Base-by-base conservation (phyloP, 106 monocot species). In the Allium sativum region DNA sequence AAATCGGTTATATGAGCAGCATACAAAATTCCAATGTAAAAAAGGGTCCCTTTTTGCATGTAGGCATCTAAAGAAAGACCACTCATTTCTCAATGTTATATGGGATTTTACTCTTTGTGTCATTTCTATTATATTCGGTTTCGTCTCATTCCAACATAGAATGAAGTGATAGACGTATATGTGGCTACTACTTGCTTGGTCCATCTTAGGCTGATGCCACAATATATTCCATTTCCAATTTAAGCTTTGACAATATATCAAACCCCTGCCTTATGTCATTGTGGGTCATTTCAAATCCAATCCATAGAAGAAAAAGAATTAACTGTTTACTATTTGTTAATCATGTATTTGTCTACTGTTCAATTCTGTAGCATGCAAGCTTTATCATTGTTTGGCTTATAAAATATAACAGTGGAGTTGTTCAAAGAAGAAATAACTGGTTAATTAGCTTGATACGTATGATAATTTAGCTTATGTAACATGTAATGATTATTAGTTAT, bases 61-160 rank as follows among this genome's bases (percentile, higher is more conserved):
- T 31, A 31, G 31, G 31, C 31, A 31, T 31, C 31, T 31, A 31
- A 31, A 3, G 31, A 55, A 18, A 40, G 40, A 58, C 58, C 58
- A 40, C 58, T 58, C 31, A 40, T 5, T 22, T 40, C 58, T 58
- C 58, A 58, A 58, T 58, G 58, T 58, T 40, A 58, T 10, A 18
- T 19, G 44, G 60, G 60, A 61, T 44, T 44, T 44, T 42, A 61
- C 60, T 18, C 60, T 44, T 13, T 8, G 9, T 61, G 60, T 61
- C 60, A 61, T 44, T 44, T 61, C 60, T 44, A 19, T 44, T 14
- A 4, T 42, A 41, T n/a, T 11, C 12, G 58, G 58, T 58, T 44
- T 61, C 60, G 44, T 61, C 60, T 61, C 60, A 61, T 61, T 61
- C 60, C 60, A 10, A 44, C 60, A 61, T 16, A 42, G 45, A 61